Percentiles rank a stretch among this genome's conserved stretches.
Evolutionary conservation across 2,329 filamentous ascomycete species (phyloP).

Genomic region (Fusarium dimerum): DNA sequence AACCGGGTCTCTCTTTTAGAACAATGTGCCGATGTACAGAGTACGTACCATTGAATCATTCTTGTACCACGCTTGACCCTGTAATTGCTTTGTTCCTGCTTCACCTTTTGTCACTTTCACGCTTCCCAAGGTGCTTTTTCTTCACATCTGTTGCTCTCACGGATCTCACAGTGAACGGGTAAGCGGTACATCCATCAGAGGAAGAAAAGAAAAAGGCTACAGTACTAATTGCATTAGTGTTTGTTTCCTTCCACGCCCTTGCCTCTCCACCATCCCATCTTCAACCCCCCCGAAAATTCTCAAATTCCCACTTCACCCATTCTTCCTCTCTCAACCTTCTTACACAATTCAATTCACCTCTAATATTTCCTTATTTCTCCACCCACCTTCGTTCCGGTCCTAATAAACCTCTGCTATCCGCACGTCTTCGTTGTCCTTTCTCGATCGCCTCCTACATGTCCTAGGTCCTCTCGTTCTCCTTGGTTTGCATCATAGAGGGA

Average conservation of each 20-base stretch:
- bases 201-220: neutral
- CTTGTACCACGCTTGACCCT: too few species aligned
- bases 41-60: too few species aligned
- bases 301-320: slow-evolving; percentile 4
- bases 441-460: slow-evolving; percentile 16
- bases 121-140: neutral
- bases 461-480: slow-evolving; percentile 20
- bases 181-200: neutral
- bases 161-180: neutral
- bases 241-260: neutral
- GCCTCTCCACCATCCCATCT: slow-evolving; percentile 11
- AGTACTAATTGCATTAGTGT: neutral
- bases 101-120: neutral
- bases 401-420: slow-evolving; percentile 24
- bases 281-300: neutral
- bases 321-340: slow-evolving; percentile 16
- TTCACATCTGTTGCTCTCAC: neutral
- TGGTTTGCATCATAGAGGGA: slow-evolving; percentile 10
- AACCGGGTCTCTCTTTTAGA: neutral
- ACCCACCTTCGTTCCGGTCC: slow-evolving; percentile 28
- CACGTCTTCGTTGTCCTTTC: slow-evolving; percentile 14
- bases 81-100: neutral
- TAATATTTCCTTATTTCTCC: slow-evolving; percentile 13
- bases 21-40: slow-evolving; percentile 3
- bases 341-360: neutral